phyloP scores from a whole-genome alignment of 139 green algal genomes.

The Penium margaritaceum region DNA sequence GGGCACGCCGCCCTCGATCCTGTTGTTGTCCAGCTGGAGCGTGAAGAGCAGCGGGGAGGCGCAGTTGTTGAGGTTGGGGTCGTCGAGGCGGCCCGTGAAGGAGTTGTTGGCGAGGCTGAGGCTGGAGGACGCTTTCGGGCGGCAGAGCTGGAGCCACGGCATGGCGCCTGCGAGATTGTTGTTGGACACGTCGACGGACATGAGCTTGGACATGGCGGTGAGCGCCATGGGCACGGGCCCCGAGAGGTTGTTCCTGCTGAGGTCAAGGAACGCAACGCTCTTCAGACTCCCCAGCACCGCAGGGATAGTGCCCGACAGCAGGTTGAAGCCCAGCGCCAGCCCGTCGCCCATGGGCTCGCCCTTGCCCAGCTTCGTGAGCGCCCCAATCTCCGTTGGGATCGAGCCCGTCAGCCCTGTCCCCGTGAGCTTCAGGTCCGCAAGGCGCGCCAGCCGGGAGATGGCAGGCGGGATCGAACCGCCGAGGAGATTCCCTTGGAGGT shows the following conservation, averaged over 20 bases:
- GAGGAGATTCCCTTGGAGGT: too few species aligned
- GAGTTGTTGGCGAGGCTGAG: too few species aligned
- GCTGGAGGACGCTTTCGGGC: too few species aligned
- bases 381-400: conserved; percentile 7
- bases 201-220: neutral
- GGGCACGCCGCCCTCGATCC: too few species aligned
- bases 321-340: neutral
- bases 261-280: neutral
- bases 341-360: neutral
- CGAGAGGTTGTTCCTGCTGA: neutral
- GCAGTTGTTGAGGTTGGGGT: too few species aligned
- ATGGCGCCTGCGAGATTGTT: neutral
- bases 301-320: neutral
- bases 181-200: neutral
- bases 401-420: too few species aligned
- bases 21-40: neutral
- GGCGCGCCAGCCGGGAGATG: too few species aligned
- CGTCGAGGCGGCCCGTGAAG: too few species aligned
- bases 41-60: too few species aligned
- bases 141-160: neutral
- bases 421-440: too few species aligned
- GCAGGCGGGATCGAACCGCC: too few species aligned
- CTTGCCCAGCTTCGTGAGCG: conserved; percentile 3
- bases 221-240: neutral
- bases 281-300: neutral